Evolutionary conservation across 2,329 filamentous ascomycete genomes (phyloP).

Genomic region (Tolypocladium album): DNA sequence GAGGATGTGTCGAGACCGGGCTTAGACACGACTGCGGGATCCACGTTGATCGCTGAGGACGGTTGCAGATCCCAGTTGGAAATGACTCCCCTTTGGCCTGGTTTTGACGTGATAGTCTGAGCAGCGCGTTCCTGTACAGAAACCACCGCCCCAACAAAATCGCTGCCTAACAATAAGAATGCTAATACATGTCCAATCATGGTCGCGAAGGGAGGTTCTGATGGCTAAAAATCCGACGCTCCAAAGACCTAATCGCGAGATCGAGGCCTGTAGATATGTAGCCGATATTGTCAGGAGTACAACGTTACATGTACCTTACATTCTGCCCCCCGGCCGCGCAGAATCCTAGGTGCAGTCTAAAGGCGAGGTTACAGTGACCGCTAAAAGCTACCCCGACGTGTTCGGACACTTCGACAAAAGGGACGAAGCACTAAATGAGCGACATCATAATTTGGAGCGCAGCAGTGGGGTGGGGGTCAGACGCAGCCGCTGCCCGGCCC

Average conservation of each 20-base stretch:
- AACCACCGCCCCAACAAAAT: background rate
- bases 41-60: slow-evolving; percentile 20
- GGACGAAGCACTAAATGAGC: background rate
- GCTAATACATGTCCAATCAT: slow-evolving; percentile 4
- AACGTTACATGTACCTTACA: background rate
- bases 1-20: slow-evolving; percentile 32
- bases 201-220: background rate
- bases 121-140: background rate
- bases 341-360: background rate
- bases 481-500: background rate
- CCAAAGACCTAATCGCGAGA: background rate
- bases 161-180: slow-evolving; percentile 3
- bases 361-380: background rate
- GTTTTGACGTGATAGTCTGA: slow-evolving; percentile 9
- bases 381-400: background rate
- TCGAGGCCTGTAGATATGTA: background rate
- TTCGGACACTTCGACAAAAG: background rate
- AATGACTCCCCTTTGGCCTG: slow-evolving; percentile 21
- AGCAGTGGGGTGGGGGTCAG: background rate
- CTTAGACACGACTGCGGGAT: slow-evolving; percentile 27
- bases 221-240: too few relatives aligned
- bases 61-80: slow-evolving; percentile 40
- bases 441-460: background rate
- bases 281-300: background rate
- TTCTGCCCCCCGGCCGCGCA: background rate